A percentile compares a stretch with the other conserved stretches of the same genome.
phyloP scores from a whole-genome alignment of 768 basidiomycete genomes.

The Leccinum sublutescens region DNA sequence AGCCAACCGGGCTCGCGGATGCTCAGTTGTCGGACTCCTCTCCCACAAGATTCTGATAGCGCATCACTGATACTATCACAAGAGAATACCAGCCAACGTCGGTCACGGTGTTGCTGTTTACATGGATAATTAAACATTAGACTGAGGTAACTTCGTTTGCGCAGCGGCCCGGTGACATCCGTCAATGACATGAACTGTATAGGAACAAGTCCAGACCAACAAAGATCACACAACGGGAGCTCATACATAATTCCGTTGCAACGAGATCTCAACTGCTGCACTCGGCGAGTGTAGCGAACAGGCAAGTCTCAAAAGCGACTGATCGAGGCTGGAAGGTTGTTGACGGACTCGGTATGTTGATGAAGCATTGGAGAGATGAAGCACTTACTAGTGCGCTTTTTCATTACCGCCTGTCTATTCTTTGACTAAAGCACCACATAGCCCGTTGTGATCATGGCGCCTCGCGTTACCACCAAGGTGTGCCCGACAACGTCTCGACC shows the following conservation, averaged over 20 bases:
- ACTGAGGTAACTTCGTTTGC: too few relatives aligned
- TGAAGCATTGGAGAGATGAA: constrained; percentile 74
- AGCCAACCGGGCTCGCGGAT: too few relatives aligned
- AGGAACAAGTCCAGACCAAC: constrained; percentile 96
- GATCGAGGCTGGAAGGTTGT: constrained; percentile 87
- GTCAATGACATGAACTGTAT: constrained; percentile 29
- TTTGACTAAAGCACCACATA: constrained; percentile 30
- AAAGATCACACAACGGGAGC: constrained; percentile 98
- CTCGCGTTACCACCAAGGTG: constrained; percentile 94
- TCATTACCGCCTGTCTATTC: not conserved
- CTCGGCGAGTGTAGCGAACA: constrained; percentile 80
- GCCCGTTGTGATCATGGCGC: constrained; percentile 93
- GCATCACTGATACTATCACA: too few relatives aligned
- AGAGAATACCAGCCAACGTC: too few relatives aligned
- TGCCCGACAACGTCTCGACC: constrained; percentile 85
- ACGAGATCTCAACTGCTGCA: constrained; percentile 86
- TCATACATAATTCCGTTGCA: constrained; percentile 97
- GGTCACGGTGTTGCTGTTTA: too few relatives aligned
- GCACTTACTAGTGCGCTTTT: constrained; percentile 61
- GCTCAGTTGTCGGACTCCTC: too few relatives aligned
- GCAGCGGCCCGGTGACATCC: too few relatives aligned
- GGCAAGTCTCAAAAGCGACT: constrained; percentile 76
- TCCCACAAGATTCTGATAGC: too few relatives aligned
- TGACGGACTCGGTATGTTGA: constrained; percentile 76
- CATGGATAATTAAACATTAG: too few relatives aligned